Conservation (phyloP, 345 rosid genomes). For the Pistacia atlantica region DNA sequence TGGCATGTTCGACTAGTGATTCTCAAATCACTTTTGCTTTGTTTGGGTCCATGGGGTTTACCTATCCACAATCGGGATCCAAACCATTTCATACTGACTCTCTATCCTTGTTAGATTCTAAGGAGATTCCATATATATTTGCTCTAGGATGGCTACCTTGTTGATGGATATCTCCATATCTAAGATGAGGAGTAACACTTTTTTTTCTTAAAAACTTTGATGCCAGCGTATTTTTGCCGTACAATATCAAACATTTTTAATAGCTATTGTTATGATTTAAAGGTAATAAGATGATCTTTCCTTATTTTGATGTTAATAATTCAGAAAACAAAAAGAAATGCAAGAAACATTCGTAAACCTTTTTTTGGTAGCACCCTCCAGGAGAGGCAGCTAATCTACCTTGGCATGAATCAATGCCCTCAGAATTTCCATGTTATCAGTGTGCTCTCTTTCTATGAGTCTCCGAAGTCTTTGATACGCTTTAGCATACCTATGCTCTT, state of each 20-base stretch:
- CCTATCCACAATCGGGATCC: constrained; percentile 49
- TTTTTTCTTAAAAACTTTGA: constrained; percentile 28
- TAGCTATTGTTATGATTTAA: too few relatives aligned
- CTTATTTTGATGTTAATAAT: too few relatives aligned
- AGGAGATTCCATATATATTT: too few relatives aligned
- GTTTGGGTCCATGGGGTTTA: constrained; percentile 29
- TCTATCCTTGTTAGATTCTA: not conserved
- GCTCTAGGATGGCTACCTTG: constrained; percentile 31
- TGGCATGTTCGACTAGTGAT: constrained; percentile 27
- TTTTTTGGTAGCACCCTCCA: constrained; percentile 50
- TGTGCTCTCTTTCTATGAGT: too few relatives aligned
- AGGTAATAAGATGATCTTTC: too few relatives aligned
- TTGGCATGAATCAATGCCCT: constrained; percentile 51
- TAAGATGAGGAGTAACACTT: constrained; percentile 40
- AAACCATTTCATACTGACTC: constrained; percentile 35
- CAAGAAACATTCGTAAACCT: constrained; percentile 26
- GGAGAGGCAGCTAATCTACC: constrained; percentile 55
- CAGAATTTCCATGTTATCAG: too few relatives aligned
- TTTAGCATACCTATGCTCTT: too few relatives aligned
- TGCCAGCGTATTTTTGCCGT: constrained; percentile 20
- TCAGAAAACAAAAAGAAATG: too few relatives aligned
- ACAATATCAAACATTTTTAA: too few relatives aligned
- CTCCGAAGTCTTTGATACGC: too few relatives aligned
- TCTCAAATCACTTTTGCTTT: constrained; percentile 23
- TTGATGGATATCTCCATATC: constrained; percentile 38